A percentile compares a stretch with the other conserved stretches of the same genome.
These are phyloP conservation scores for Boletus smithii DNA, from an alignment of 1,284 basidiomycete genomes.

Conservation along the genomic window DNA sequence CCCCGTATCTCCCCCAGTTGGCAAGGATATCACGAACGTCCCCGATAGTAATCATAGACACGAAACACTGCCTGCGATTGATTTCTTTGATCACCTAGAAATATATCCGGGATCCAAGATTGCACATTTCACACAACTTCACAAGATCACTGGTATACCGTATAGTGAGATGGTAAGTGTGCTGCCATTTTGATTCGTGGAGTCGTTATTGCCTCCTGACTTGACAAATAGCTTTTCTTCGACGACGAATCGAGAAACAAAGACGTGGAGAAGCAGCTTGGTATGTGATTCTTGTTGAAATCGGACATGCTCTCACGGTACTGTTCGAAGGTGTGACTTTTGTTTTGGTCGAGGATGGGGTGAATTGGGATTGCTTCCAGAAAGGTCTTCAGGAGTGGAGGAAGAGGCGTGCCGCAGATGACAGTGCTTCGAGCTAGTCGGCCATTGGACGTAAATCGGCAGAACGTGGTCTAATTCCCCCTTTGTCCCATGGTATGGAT, in stretches of 20 bases:
- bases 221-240: slow-evolving; percentile 64
- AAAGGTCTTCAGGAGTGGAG: slow-evolving; percentile 63
- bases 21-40: slow-evolving; percentile 37
- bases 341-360: slow-evolving; percentile 49
- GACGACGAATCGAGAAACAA: slow-evolving; percentile 78
- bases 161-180: slow-evolving; percentile 76
- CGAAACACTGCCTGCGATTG: slow-evolving; percentile 42
- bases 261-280: slow-evolving; percentile 60
- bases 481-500: background rate
- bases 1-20: slow-evolving; percentile 43
- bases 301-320: slow-evolving; percentile 2
- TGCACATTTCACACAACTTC: slow-evolving; percentile 71
- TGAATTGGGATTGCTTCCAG: slow-evolving; percentile 55
- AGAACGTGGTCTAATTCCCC: background rate
- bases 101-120: slow-evolving; percentile 89
- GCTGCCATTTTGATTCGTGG: background rate
- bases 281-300: slow-evolving; percentile 14
- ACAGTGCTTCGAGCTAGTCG: slow-evolving; percentile 8
- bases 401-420: slow-evolving; percentile 25
- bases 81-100: slow-evolving; percentile 77
- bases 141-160: slow-evolving; percentile 71
- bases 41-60: background rate
- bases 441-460: background rate
- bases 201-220: background rate
- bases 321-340: slow-evolving; percentile 65